Evolutionary conservation across 306 rosid species (phyloP), one percentile per base, ranked within the genome.

Genomic region (Heteromeles arbutifolia): DNA sequence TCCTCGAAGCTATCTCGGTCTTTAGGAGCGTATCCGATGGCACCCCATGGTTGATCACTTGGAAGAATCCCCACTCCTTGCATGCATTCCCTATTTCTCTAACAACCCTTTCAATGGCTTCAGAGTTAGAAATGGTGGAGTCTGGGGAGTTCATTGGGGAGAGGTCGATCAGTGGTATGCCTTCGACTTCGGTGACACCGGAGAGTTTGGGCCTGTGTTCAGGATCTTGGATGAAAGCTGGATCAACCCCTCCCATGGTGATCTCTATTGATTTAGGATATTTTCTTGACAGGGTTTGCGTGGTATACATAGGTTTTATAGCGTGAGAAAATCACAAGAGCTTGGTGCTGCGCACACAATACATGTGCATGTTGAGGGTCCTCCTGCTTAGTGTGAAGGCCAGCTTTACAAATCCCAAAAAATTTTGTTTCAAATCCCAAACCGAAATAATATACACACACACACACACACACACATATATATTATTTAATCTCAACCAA

Each of bases 121-220:
- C 34, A 22, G 79, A 65, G 19, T 28, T 17, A 3, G 37, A 65
- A 29, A 70, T 31, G 64, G 6, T 34, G 7, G 39, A 18, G 22
- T 70, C 62, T 3, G 32, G 63, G 26, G 45, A 4, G 34, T 0
- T 11, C 9, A 56, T 37, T 3, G 84, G 76, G 26, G 76, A 62
- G 73, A 82, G 77, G 53, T 82, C 80, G 50, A 82, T 81, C 6
- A 66, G 22, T 29, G 96, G 96, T 76, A 88, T 83, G 8, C 86
- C 87, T 77, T 87, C 71, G 12, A 85, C 89, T 29, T 79, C 34
- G 12, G 50, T 77, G 70, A 61, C 26, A 34, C 39, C 26, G 24
- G 82, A n/a, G 44, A 82, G 70, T 58, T 83, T 90, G 12, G 94
- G 90, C 64, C 92, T 80, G 79, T 91, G 88, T 25, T 91, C 87